phyloP scores from a whole-genome alignment of 106 monocot species.

The Xerophyta viscosa region DNA sequence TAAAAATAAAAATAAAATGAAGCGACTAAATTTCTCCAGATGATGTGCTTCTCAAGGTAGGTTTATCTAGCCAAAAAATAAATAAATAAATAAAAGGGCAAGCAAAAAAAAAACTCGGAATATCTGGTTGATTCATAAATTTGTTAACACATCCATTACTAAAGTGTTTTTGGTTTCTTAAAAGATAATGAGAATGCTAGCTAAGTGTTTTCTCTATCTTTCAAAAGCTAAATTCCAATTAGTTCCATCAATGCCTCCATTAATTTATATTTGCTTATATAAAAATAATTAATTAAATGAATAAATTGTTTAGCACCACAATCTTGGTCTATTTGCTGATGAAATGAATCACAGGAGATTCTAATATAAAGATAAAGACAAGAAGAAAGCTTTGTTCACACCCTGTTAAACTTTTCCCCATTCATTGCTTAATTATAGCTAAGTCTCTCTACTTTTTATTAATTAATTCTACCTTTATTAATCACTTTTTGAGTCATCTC shows the following conservation, averaged over 20 bases:
- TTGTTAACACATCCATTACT: too few relatives aligned
- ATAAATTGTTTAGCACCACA: background rate
- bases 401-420: background rate
- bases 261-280: slow-evolving; percentile 1
- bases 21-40: too few relatives aligned
- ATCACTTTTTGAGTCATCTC: too few relatives aligned
- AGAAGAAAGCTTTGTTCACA: background rate
- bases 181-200: too few relatives aligned
- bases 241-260: slow-evolving; percentile 5
- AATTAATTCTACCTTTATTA: slow-evolving; percentile 1
- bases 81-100: too few relatives aligned
- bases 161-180: too few relatives aligned
- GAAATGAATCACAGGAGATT: slow-evolving; percentile 3
- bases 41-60: too few relatives aligned
- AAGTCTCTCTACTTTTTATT: background rate
- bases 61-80: too few relatives aligned
- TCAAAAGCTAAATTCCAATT: slow-evolving; percentile 19
- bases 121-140: too few relatives aligned
- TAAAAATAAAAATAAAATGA: too few relatives aligned
- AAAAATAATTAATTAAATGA: background rate
- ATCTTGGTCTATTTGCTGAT: slow-evolving; percentile 4
- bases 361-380: background rate
- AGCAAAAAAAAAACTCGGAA: too few relatives aligned
- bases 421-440: background rate
- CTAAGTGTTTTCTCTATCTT: background rate